Base-by-base conservation (phyloP, 2,329 filamentous ascomycete species). In the Fusarium sp. region DNA sequence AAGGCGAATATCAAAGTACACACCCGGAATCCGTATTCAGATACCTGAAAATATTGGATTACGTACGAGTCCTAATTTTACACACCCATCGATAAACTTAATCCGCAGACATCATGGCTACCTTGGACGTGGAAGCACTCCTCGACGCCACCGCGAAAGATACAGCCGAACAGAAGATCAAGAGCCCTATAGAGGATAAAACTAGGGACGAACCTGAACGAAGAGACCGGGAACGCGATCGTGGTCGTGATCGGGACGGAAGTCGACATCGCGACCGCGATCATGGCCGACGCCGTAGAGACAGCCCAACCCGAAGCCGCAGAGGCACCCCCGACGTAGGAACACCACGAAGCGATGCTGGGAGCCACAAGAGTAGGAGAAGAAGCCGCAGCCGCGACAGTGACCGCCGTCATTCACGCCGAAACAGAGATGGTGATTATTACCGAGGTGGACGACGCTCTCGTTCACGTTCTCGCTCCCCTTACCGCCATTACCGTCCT, bases 71-170 rank as follows among this genome's bases (percentile, higher is more conserved):
- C 46, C 24, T 12, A 40, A 49, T 43, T 25, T 47, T 45, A 30
- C 55, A 58, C 45, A 54, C 55, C 45, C 42, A 22, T 25, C 60
- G 59, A 67, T 46, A 63, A 40, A 73, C 52, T 51, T 61, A 50
- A 70, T 60, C 53, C 56, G 61, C 63, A 74, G 71, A 64, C 72
- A 81, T 72, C 68, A 87, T 87, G 84, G 81, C 84, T 55, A 83
- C 81, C 61, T 79, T 87, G 74, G 94, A 97, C 79, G 93, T 98
- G 76, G 95, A 98, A 86, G 93, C 94, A 73, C 88, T 98, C 72
- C 90, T 98, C 74, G 94, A 97, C 82, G 93, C 92, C 54, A 93
- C 92, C 69, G 93, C 92, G 55, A 90, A 90, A 79, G 85, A 86
- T 72, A 82, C 84, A 65, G 82, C 84, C 57, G 83, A 87, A 57